Conservation (phyloP, 208 protist genomes). For the Plasmodiophora brassicae region DNA sequence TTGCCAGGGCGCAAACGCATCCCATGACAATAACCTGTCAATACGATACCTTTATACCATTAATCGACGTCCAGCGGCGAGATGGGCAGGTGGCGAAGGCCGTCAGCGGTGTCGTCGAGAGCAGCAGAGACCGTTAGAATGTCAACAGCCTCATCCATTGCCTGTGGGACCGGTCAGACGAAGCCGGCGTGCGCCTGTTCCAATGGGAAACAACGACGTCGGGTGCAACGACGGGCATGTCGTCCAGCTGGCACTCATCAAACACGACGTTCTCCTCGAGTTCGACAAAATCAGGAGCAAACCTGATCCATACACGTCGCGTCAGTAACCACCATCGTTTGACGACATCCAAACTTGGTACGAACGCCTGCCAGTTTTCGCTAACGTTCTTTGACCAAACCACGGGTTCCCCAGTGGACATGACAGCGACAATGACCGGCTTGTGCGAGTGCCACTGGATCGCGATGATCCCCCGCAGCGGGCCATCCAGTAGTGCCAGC, state of each 20-base stretch:
- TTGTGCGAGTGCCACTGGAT: background rate
- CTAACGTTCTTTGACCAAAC: background rate
- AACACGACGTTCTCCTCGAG: background rate
- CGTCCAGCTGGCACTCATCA: background rate
- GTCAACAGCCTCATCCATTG: background rate
- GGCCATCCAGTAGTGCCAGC: background rate
- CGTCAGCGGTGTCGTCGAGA: too few relatives aligned
- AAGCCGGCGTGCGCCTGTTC: background rate
- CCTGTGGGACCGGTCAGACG: too few relatives aligned
- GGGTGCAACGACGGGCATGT: background rate
- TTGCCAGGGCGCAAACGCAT: too few relatives aligned
- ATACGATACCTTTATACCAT: too few relatives aligned
- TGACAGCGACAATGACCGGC: background rate
- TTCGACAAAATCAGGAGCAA: constrained; percentile 18
- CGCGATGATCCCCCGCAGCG: background rate
- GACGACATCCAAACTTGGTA: background rate
- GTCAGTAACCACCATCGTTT: too few relatives aligned
- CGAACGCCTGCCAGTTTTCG: background rate
- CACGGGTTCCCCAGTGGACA: background rate
- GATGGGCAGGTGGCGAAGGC: too few relatives aligned
- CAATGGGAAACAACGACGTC: background rate
- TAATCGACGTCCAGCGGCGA: too few relatives aligned
- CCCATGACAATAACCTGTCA: too few relatives aligned
- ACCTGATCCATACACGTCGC: too few relatives aligned
- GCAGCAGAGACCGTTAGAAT: background rate